Evolutionary conservation across 805 yeast genomes (phyloP).

Genomic region (Candida ascalaphidarum): DNA sequence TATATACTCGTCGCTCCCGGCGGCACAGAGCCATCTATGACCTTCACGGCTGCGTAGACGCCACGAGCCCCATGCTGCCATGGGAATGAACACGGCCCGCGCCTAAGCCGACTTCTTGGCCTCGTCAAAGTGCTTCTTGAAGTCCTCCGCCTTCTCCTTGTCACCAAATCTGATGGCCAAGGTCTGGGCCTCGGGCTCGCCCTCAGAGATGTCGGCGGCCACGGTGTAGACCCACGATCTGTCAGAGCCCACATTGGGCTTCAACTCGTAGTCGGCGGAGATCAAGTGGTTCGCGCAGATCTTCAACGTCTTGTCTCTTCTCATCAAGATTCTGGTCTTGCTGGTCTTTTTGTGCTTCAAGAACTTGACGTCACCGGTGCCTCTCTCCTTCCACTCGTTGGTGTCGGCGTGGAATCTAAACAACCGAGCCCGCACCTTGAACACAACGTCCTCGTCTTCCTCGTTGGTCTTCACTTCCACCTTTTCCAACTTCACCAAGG

Average conservation of each 20-base stretch:
- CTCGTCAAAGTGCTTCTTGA: constrained; percentile 84
- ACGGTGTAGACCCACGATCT: constrained; percentile 98
- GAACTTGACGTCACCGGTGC: constrained; percentile 96
- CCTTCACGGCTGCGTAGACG: too few species aligned
- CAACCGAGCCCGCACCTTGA: constrained; percentile 89
- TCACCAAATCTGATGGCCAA: constrained; percentile 92
- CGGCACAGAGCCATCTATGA: too few species aligned
- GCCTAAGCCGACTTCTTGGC: constrained; percentile 47
- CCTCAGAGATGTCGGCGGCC: constrained; percentile 92
- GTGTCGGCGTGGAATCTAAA: constrained; percentile 80
- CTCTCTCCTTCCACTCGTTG: constrained; percentile 98
- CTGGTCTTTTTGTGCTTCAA: constrained; percentile 76
- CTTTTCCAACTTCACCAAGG: constrained; percentile 87
- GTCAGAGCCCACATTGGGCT: constrained; percentile 93
- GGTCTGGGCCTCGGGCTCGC: constrained; percentile 91
- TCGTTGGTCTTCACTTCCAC: constrained; percentile 96
- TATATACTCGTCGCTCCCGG: too few species aligned
- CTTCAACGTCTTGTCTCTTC: constrained; percentile 98
- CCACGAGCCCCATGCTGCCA: too few species aligned
- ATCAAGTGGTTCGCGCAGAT: constrained; percentile 95
- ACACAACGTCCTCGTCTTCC: constrained; percentile 76
- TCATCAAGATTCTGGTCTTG: constrained; percentile 90
- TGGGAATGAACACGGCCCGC: too few species aligned
- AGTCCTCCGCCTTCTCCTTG: constrained; percentile 89
- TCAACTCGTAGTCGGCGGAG: constrained; percentile 72